Base-by-base conservation (phyloP, 2,329 filamentous ascomycete genomes). In the Ophiostoma tasmaniense region DNA sequence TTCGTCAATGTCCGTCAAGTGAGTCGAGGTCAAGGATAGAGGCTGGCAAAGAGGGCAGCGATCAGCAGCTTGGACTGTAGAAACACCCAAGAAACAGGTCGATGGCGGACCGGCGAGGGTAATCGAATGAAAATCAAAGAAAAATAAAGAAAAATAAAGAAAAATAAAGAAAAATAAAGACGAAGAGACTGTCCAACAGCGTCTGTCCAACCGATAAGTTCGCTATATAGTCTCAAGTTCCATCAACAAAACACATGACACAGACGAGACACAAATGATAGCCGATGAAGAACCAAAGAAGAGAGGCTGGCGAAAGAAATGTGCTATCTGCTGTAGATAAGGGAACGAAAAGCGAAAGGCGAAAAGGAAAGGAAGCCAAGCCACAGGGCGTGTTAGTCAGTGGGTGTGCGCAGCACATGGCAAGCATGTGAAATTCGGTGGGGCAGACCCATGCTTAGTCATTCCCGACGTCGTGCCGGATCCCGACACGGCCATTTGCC, bases 351-450 rank as follows among this genome's bases (percentile, higher is more conserved):
- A 14, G 22, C 22, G 50, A 25, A 55, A 55, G 10, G 37, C 37
- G 10, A 39, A 39, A 39, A 13, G 37, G 37, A 14, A 39, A 39
- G 37, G 8, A 33, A 33, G 33, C 33, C 33, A 52, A 22, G 45
- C 17, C 45, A 52, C 8, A 52, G 7, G 28, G 28, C 59, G 33
- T 64, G 33, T 39, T 64, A 64, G 33, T 55, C 10, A 17, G 50
- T 55, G 50, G 50, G 39, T 45, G 39, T 6, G 45, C 33, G 20
- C 25, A 22, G 61, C 61, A 22, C 61, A 37, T 64, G 33, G 61
- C 30, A 39, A 64, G 61, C 61, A 64, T 64, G 61, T 64, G 61
- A 64, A 64, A 64, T 22, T 17, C 33, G 14, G 61, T 64, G 61
- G 61, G 61, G 61, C 61, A 22, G 3, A 11, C 2, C 10, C 33